Evolutionary conservation across 305 asterid genomes (phyloP), one percentile per base, ranked within the genome.

Genomic region (Solanum aculeatissimum): DNA sequence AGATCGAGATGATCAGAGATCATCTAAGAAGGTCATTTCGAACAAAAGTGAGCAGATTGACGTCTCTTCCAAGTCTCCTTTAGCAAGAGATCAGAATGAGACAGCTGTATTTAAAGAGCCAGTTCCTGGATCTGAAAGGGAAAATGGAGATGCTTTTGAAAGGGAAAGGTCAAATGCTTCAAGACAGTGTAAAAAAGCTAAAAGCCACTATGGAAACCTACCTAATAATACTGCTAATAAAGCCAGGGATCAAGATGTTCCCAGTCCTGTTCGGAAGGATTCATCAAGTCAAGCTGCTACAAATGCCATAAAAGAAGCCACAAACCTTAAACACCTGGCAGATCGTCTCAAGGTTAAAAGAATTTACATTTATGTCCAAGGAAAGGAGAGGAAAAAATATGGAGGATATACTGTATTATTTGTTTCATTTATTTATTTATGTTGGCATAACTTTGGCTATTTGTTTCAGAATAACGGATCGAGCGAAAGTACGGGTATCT

Each of bases 281-380:
- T 90, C 97, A 83, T 91, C 98, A 62, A 95, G 94, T 89, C 97
- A 95, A 85, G 94, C 97, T 85, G 99, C 94, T 89, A 90, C 92
- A 55, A 94, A 84, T 91, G 97, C 95, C 84, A 66, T 97, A 72
- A 97, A 94, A 93, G 99, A 97, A 88, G 99, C 97, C 5, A 97
- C 89, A 90, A 95, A 91, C 91, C 97, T 97, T 70, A 97, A 97
- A 87, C 99, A 94, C 88, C 83, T 91, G 89, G 99, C 99, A 55
- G 99, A 97, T 88, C 99, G 99, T 80, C 91, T 93, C 74, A 95
- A 93, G 92, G 92, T 89, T 27, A 35, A 38, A 62, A 70, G 18
- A 83, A 32, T 83, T 70, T 23, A n/a, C 54, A 66, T 55, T 69
- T 57, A 9, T 7, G 43, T 70, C 58, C 71, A 53, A 78, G 54